Base-by-base conservation (phyloP, 352 stramenopile species). In the Globisporangium barbulae region DNA sequence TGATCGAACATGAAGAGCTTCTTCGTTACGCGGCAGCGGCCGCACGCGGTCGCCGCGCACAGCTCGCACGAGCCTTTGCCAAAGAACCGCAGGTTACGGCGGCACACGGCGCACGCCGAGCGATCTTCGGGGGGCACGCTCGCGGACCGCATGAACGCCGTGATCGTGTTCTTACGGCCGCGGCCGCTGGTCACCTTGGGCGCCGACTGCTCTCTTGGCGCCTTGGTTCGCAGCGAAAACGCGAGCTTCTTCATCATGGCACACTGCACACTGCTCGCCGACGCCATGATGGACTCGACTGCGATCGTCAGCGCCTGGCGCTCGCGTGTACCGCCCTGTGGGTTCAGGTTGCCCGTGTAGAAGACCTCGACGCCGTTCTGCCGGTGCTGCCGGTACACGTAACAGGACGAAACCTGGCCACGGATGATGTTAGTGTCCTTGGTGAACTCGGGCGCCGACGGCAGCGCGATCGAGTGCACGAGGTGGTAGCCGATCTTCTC, bases 171-270 rank as follows among this genome's bases (percentile, higher is more conserved):
- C 35, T 66, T 70, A 2, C 64, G 45, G n/a, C n/a, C 21, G 61
- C 25, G 41, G 52, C 10, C 71, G 61, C 19, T n/a, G 3, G 42
- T 48, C 9, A 47, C 56, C n/a, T 47, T 48, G 35, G 74, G 57
- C 25, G 63, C 53, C 41, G 63, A 58, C 13, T 41, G 68, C 13
- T 41, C 64, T 56, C 53, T 45, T 19, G 63, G 57, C 41, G 47
- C 19, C 48, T 64, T 64, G 39, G 63, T 69, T 28, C 63, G 63
- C 37, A 69, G 33, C 17, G 63, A 63, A 31, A 50, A 64, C 63
- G 63, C 63, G 57, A 91, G 67, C 61, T 91, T 91, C 69, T 91
- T 91, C 79, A 91, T 89, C 78, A 88, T 79, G 5, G 78, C 78
- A 62, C 76, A 84, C 74, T 91, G 58, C 56, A 81, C 61, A 44